phyloP scores from a whole-genome alignment of 139 green algal species.

The Haematococcus lacustris region DNA sequence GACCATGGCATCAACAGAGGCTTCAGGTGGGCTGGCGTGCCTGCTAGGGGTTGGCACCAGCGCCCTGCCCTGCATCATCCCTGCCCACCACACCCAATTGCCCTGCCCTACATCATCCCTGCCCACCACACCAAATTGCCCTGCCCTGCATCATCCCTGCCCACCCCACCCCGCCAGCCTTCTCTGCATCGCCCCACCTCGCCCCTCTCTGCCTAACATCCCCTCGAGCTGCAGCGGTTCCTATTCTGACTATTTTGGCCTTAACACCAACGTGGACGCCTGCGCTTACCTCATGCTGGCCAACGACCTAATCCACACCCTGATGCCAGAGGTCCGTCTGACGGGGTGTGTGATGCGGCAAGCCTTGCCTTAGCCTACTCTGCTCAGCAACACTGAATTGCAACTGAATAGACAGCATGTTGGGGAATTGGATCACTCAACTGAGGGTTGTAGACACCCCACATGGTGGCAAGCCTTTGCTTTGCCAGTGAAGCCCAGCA shows the following conservation, averaged over 20 bases:
- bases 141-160: too few species aligned
- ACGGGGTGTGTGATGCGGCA: background rate
- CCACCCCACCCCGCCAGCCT: too few species aligned
- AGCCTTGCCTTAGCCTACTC: too few species aligned
- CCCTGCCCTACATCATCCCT: too few species aligned
- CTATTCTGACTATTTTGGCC: slow-evolving; percentile 46
- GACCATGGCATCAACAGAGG: slow-evolving; percentile 83
- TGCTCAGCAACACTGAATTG: too few species aligned
- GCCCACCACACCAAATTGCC: too few species aligned
- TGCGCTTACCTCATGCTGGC: slow-evolving; percentile 92
- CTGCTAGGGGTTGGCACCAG: too few species aligned
- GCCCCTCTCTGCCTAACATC: background rate
- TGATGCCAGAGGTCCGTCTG: background rate
- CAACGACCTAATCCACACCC: slow-evolving; percentile 63
- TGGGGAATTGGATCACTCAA: too few species aligned
- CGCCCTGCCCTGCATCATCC: too few species aligned
- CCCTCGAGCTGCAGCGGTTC: slow-evolving; percentile 4
- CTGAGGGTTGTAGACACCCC: too few species aligned
- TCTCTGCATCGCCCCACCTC: background rate
- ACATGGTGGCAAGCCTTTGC: background rate
- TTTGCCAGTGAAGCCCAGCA: background rate
- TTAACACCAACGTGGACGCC: slow-evolving; percentile 84
- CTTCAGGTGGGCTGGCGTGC: slow-evolving; percentile 8
- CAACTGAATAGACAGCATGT: too few species aligned
- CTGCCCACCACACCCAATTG: too few species aligned